A percentile compares a stretch with the other conserved stretches of the same genome.
Evolutionary conservation across 306 rosid genomes (phyloP).

Genomic region (Senna tora): DNA sequence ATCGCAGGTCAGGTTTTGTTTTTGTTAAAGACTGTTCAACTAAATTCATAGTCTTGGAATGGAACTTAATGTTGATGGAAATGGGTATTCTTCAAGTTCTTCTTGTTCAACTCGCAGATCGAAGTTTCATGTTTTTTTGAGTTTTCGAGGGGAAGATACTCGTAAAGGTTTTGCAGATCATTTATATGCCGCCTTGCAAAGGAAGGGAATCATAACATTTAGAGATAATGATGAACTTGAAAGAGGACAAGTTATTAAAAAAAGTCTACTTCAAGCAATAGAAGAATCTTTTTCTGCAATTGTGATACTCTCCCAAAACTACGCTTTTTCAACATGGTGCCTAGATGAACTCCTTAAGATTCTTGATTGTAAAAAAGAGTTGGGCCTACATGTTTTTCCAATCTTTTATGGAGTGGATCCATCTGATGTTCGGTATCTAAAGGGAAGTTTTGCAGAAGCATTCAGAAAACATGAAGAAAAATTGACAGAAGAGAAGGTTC

Average conservation of each 20-base stretch:
- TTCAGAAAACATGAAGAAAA: conserved; percentile 26
- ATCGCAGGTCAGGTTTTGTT: too few species aligned
- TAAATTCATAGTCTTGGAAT: background rate
- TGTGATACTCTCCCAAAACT: conserved; percentile 35
- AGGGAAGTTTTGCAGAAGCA: conserved; percentile 8
- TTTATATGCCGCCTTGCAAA: conserved; percentile 3
- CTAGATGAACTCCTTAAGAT: background rate
- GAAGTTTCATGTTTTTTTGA: conserved; percentile 33
- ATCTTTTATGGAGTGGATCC: conserved; percentile 36
- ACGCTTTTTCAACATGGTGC: conserved; percentile 39
- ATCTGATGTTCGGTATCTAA: conserved; percentile 17
- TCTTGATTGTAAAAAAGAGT: background rate
- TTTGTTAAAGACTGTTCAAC: background rate
- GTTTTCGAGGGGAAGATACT: conserved; percentile 39
- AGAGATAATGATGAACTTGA: conserved; percentile 27
- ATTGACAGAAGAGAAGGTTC: background rate
- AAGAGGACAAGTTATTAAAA: conserved; percentile 16
- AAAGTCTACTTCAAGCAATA: conserved; percentile 22
- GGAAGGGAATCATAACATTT: background rate
- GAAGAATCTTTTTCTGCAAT: conserved; percentile 11
- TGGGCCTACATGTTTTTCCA: conserved; percentile 13
- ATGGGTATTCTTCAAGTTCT: background rate
- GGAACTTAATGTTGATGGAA: background rate
- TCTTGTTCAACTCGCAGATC: background rate
- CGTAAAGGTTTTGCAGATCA: conserved; percentile 28